Percentiles rank a stretch among this genome's conserved stretches.
Conservation (phyloP, 805 yeast species). For the Candida alai region DNA sequence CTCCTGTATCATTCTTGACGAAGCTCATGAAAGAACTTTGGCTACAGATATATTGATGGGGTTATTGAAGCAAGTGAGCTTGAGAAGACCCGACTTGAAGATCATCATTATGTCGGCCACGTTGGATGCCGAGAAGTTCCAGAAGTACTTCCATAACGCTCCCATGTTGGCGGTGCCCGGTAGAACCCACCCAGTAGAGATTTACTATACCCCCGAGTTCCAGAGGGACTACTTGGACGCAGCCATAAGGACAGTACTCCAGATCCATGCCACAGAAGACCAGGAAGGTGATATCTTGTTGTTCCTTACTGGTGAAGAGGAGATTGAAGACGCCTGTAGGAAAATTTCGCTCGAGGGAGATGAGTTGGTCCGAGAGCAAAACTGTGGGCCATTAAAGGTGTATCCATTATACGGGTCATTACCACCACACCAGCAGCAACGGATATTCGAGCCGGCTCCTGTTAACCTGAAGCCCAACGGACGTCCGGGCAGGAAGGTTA, state of each 20-base stretch:
- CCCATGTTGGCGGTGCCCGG: constrained; percentile 97
- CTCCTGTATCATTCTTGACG: constrained; percentile 90
- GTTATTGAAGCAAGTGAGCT: constrained; percentile 73
- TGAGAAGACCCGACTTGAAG: constrained; percentile 82
- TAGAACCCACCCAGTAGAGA: constrained; percentile 95
- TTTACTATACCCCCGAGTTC: constrained; percentile 93
- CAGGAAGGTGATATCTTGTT: constrained; percentile 78
- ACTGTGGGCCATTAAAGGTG: constrained; percentile 83
- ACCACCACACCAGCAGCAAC: constrained; percentile 94
- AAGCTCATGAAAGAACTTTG: constrained; percentile 96
- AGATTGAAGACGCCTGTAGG: constrained; percentile 94
- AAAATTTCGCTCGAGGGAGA: constrained; percentile 86
- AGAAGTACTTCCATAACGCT: constrained; percentile 81
- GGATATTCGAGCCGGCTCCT: constrained; percentile 90
- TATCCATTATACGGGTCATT: constrained; percentile 95
- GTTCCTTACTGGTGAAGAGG: constrained; percentile 95
- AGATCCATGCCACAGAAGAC: constrained; percentile 94
- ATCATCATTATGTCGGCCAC: constrained; percentile 97
- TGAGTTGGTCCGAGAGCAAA: constrained; percentile 81
- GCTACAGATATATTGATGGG: constrained; percentile 98
- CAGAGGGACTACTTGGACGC: constrained; percentile 94
- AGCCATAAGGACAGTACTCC: constrained; percentile 91
- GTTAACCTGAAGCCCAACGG: constrained; percentile 67
- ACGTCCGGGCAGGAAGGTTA: constrained; percentile 91
- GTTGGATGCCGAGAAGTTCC: constrained; percentile 94